Conservation (phyloP, 495 filamentous ascomycete species). For the Penicillium diatomitis region DNA sequence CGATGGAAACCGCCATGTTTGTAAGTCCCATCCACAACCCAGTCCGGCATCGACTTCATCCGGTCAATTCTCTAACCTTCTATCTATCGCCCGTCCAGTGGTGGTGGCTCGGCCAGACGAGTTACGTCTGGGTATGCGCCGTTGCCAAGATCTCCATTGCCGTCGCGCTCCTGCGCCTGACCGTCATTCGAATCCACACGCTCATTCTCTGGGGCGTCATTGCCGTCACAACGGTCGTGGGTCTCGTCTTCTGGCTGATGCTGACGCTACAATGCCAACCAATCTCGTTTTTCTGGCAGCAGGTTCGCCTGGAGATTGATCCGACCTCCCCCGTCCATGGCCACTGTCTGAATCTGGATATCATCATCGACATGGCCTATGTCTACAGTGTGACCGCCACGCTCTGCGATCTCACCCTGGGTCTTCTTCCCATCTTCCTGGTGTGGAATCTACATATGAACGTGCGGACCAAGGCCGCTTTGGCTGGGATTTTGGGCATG, state of each 20-base stretch:
- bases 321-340: slow-evolving; percentile 12
- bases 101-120: slow-evolving; percentile 31
- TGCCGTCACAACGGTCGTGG: slow-evolving; percentile 17
- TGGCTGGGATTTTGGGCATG: slow-evolving; percentile 32
- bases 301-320: slow-evolving; percentile 3
- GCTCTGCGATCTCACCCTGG: slow-evolving; percentile 32
- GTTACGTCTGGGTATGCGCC: slow-evolving; percentile 21
- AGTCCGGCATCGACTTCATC: neutral
- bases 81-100: slow-evolving; percentile 14
- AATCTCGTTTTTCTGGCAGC: slow-evolving; percentile 32
- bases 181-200: slow-evolving; percentile 12
- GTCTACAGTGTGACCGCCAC: slow-evolving; percentile 35
- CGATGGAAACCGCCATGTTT: slow-evolving; percentile 32
- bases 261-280: slow-evolving; percentile 35
- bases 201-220: slow-evolving; percentile 25
- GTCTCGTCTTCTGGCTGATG: slow-evolving; percentile 31
- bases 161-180: slow-evolving; percentile 28
- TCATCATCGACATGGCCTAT: slow-evolving; percentile 27
- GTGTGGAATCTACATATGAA: slow-evolving; percentile 35
- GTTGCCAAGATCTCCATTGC: slow-evolving; percentile 27
- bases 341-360: slow-evolving; percentile 22
- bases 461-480: slow-evolving; percentile 23
- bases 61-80: too few relatives aligned
- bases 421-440: slow-evolving; percentile 26
- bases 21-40: slow-evolving; percentile 17